Base-by-base conservation (phyloP, 169 alveolate genomes). In the Eimeria necatrix region DNA sequence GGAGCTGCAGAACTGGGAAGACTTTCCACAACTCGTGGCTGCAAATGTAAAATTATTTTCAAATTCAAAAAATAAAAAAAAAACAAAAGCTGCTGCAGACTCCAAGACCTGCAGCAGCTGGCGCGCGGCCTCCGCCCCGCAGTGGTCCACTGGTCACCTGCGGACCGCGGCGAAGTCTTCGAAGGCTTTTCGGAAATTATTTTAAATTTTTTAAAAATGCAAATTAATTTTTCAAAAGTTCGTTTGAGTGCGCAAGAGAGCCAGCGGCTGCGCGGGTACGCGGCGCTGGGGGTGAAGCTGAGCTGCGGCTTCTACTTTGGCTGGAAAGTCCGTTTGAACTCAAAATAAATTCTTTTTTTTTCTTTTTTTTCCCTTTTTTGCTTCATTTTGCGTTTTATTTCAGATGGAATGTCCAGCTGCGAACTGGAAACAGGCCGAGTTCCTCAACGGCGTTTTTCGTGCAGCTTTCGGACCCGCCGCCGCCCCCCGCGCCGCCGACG, bases 111-210 rank as follows among this genome's bases (percentile, higher is more conserved):
- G 49, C 80, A 51, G 61, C 89, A 56, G 56, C 80, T 56, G 4
- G 4, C 4, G 41, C 53, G 8, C 4, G 68, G 52, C 7, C 56
- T 56, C 8, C 16, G 46, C 0, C 91, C 12, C 8, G 53, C 74
- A 26, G 56, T 53, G 53, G 14, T 12, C 10, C 91, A 52, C 49
- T 83, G 91, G 91, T 56, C 91, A 52, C 56, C 73, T 4, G 74
- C 73, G 4, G 73, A 71, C 3, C 16, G 16, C 4, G 4, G 0
- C 22, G 68, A 10, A 32, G 68, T 10, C 24, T 83, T 52, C 76
- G 3, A 5, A 4, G 18, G 48, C 20, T 2, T 56, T 2, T 22
- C 91, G 9, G 53, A 83, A 22, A 83, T 83, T 1, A 4, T 83
- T 12, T 56, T 32, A 1, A 52, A 56, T 22, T 10, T 52, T 5